phyloP scores from a whole-genome alignment of 2,329 filamentous ascomycete genomes.

The Dactylonectria macrodidyma region DNA sequence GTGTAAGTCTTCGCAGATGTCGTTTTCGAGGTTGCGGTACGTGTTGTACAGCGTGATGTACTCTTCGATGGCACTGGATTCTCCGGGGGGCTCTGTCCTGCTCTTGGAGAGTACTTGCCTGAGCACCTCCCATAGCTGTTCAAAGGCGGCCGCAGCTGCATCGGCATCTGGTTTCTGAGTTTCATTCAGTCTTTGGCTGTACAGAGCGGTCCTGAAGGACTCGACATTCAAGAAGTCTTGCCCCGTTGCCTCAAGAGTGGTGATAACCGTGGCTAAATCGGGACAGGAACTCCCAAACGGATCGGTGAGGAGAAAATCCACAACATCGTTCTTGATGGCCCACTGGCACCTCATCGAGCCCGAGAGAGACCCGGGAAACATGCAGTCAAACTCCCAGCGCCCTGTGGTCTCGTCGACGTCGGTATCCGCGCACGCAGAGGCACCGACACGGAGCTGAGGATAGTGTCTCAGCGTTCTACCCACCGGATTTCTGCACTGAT shows the following conservation, averaged over 20 bases:
- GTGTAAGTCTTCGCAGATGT: conserved; percentile 55
- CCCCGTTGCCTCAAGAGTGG: conserved; percentile 48
- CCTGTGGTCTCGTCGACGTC: conserved; percentile 48
- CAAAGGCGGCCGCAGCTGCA: conserved; percentile 47
- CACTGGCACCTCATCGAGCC: conserved; percentile 49
- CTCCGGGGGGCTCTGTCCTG: conserved; percentile 25
- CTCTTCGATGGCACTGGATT: conserved; percentile 47
- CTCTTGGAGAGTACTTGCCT: conserved; percentile 50
- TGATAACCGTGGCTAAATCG: conserved; percentile 53
- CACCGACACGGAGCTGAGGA: conserved; percentile 51
- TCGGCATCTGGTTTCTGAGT: conserved; percentile 43
- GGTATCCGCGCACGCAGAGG: conserved; percentile 49
- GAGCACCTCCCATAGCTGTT: conserved; percentile 51
- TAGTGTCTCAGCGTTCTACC: conserved; percentile 46
- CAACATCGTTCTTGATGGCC: conserved; percentile 50
- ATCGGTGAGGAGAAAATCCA: conserved; percentile 53
- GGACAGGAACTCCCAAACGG: conserved; percentile 55
- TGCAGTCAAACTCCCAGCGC: conserved; percentile 55
- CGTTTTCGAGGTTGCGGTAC: conserved; percentile 49
- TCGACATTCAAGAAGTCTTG: conserved; percentile 49
- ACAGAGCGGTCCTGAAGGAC: conserved; percentile 47
- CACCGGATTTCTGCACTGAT: conserved; percentile 54
- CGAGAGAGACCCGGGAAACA: conserved; percentile 53
- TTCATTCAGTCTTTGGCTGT: conserved; percentile 41
- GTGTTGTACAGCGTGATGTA: conserved; percentile 53